phyloP scores from a whole-genome alignment of 2,329 filamentous ascomycete genomes.

The Alternaria gansuensis region DNA sequence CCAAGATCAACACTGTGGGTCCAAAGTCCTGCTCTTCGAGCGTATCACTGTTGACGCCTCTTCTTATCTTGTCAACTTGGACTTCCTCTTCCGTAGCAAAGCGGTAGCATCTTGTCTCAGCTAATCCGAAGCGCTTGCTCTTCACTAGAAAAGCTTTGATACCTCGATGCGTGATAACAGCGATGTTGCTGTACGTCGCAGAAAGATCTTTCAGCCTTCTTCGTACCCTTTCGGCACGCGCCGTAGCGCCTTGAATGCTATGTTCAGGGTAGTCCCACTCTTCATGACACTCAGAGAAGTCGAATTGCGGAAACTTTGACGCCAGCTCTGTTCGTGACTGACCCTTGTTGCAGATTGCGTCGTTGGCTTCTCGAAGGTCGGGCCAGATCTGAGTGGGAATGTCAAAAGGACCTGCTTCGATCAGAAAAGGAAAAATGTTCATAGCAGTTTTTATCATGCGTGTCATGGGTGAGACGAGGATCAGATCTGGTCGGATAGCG shows the following conservation, averaged over 20 bases:
- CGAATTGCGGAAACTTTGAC: constrained; percentile 26
- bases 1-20: constrained; percentile 27
- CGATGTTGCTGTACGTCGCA: constrained; percentile 21
- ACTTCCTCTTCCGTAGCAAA: constrained; percentile 28
- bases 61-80: constrained; percentile 13
- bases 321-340: constrained; percentile 22
- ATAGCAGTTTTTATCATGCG: constrained; percentile 37
- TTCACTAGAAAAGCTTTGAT: constrained; percentile 32
- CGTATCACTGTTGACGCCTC: constrained; percentile 25
- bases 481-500: constrained; percentile 22
- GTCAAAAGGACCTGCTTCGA: neutral
- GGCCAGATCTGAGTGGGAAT: constrained; percentile 33
- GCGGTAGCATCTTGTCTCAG: constrained; percentile 28
- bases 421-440: constrained; percentile 29
- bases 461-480: constrained; percentile 39
- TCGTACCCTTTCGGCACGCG: constrained; percentile 29
- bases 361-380: constrained; percentile 32
- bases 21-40: constrained; percentile 32
- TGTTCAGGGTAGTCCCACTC: constrained; percentile 32
- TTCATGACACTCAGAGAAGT: constrained; percentile 26
- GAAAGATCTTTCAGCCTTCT: constrained; percentile 22
- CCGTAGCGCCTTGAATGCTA: constrained; percentile 16
- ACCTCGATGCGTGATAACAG: constrained; percentile 32
- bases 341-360: constrained; percentile 31
- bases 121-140: constrained; percentile 26